phyloP scores from a whole-genome alignment of 2,329 filamentous ascomycete genomes.

The Phialophora macrospora region DNA sequence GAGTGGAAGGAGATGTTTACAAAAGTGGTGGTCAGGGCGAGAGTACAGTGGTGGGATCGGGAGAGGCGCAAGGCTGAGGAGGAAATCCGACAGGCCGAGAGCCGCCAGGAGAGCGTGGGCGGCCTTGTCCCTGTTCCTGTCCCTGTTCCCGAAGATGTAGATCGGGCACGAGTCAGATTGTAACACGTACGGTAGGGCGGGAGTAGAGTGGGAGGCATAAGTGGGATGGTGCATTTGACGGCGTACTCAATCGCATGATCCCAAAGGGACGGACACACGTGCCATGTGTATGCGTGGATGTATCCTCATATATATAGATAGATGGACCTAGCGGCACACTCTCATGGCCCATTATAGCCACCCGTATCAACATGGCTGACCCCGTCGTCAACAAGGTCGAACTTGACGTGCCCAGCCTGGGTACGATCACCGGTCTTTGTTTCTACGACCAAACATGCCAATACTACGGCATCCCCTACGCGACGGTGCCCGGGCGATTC shows the following conservation, averaged over 20 bases:
- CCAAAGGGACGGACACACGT: not conserved
- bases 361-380: not conserved
- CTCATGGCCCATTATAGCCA: not conserved
- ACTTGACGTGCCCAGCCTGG: conserved; percentile 8
- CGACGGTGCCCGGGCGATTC: conserved; percentile 15
- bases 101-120: not conserved
- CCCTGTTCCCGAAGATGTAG: not conserved
- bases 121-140: not conserved
- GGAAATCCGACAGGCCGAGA: not conserved
- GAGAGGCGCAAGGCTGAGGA: not conserved
- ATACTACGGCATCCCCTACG: conserved; percentile 16
- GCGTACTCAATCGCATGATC: not conserved
- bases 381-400: not conserved
- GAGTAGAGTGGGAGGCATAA: too few relatives aligned
- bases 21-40: not conserved
- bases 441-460: conserved; percentile 4
- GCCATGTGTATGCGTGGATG: not conserved
- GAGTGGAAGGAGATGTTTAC: not conserved
- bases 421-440: conserved; percentile 3
- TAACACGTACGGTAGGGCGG: not conserved
- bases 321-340: not conserved
- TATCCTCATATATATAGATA: not conserved
- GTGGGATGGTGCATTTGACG: not conserved
- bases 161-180: not conserved
- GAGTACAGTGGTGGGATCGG: not conserved